These are phyloP conservation scores for Candolleomyces eurysporus DNA, from an alignment of 768 basidiomycete genomes.

Conservation along the genomic window DNA sequence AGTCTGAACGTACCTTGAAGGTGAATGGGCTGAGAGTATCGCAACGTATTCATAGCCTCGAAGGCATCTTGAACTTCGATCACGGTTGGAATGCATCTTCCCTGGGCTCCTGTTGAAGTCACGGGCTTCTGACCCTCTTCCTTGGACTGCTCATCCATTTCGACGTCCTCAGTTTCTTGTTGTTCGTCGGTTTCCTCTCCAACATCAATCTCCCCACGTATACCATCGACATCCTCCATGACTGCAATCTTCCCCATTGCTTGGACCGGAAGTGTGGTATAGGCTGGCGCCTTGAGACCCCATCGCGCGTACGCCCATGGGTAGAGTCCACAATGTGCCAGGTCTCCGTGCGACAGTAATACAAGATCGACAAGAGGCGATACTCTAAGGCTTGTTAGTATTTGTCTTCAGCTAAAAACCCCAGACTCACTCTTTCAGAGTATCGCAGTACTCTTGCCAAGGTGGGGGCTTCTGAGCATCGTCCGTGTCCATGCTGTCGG, in stretches of 20 bases:
- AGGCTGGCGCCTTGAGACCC: slow-evolving; percentile 87
- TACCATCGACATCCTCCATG: slow-evolving; percentile 81
- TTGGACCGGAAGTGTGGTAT: slow-evolving; percentile 92
- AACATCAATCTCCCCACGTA: slow-evolving; percentile 73
- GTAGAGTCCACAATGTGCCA: slow-evolving; percentile 87
- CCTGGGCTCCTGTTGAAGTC: slow-evolving; percentile 30
- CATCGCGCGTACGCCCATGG: slow-evolving; percentile 88
- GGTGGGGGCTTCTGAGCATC: slow-evolving; percentile 32
- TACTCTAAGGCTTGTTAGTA: slow-evolving; percentile 41
- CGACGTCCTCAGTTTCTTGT: slow-evolving; percentile 19
- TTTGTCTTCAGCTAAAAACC: slow-evolving; percentile 1
- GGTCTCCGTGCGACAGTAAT: slow-evolving; percentile 90
- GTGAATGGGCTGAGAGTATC: slow-evolving; percentile 95
- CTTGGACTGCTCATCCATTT: slow-evolving; percentile 19
- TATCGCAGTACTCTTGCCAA: slow-evolving; percentile 66
- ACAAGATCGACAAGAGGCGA: slow-evolving; percentile 87
- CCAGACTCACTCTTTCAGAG: slow-evolving; percentile 60
- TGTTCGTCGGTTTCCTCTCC: slow-evolving; percentile 16
- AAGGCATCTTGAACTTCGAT: slow-evolving; percentile 93
- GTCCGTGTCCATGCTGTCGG: neutral
- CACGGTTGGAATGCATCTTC: slow-evolving; percentile 71
- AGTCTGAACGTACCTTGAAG: slow-evolving; percentile 69
- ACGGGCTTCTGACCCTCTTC: slow-evolving; percentile 24
- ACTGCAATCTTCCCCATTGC: slow-evolving; percentile 93
- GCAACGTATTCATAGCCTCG: slow-evolving; percentile 84